Evolutionary conservation across 2,329 filamentous ascomycete species (phyloP), one percentile per base, ranked within the genome.

Genomic region (Monosporascus cannonballus): DNA sequence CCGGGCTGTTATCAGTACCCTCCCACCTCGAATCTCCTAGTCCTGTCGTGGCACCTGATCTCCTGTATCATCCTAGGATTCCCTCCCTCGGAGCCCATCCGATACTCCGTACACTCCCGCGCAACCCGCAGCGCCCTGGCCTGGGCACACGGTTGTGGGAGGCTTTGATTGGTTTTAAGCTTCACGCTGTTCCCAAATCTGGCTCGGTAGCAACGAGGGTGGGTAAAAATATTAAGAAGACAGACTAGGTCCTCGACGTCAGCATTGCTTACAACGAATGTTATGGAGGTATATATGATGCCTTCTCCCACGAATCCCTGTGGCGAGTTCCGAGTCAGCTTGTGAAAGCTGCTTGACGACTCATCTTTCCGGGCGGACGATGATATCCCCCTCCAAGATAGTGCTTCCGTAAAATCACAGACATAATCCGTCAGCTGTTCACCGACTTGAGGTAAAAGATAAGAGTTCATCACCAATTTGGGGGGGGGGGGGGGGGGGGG

Each of bases 381-480:
- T 34, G 30, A 34, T 34, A 34, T 14, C 1, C 11, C 4, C 11
- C 30, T 6, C 11, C 11, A 14, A 14, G 9, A 5, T 34, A 34
- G 11, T 34, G 11, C 30, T 34, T 34, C 30, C 39, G n/a, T 42
- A 18, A 18, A 18, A 18, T 18, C 14, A 42, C n/a, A 42, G 9
- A 42, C 4, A 9, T 42, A 42, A 27, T 27, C 15, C n/a, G 4
- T 18, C 20, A 42, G 39, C 25, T 47, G 11, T 27, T 47, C 44
- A 18, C 44, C 17, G 20, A 3, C 7, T 47, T 20, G 8, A 42
- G 36, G 20, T 30, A 37, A 42, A 42, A 17, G 22, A 14, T 24
- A 41, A 14, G 25, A 25, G 17, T 15, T 51, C 47, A 24, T 45
- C 50, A 49, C 24, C 58, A 45, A 42, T 30, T 44, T 5, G 11